Conservation (phyloP, 176 grass and related monocot species). For the Lolium multiflorum region DNA sequence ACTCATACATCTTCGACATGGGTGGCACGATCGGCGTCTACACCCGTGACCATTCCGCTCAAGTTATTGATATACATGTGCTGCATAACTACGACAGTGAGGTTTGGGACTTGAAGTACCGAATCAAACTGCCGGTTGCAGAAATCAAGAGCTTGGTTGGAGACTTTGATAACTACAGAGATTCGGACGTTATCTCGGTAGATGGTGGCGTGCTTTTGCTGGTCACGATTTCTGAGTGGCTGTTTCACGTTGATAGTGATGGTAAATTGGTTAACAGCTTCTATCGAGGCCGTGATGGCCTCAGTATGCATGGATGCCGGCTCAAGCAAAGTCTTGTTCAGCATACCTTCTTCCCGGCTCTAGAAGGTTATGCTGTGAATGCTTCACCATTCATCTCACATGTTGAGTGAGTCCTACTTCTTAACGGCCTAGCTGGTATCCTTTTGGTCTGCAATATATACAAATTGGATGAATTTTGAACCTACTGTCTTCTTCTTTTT, state of each 20-base stretch:
- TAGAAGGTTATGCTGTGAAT: too few relatives aligned
- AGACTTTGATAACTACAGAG: not conserved
- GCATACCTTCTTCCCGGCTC: not conserved
- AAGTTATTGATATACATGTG: not conserved
- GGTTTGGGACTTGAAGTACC: not conserved
- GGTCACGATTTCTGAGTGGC: not conserved
- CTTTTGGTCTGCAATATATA: not conserved
- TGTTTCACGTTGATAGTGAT: not conserved
- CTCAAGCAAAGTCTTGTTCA: constrained; percentile 13
- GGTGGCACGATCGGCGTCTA: not conserved
- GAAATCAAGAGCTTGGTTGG: not conserved
- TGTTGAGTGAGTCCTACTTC: not conserved
- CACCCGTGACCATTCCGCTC: too few relatives aligned
- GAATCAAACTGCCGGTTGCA: not conserved
- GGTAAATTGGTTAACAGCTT: not conserved
- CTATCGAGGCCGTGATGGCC: not conserved
- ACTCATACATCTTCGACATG: not conserved
- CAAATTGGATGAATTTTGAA: not conserved
- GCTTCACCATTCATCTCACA: not conserved
- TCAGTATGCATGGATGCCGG: not conserved
- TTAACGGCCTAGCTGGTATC: not conserved
- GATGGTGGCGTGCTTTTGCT: not conserved
- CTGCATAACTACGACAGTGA: not conserved
- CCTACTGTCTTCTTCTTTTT: not conserved
- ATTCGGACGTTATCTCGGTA: not conserved